Base-by-base conservation (phyloP, 179 eudicot genomes). In the Silene coronaria region DNA sequence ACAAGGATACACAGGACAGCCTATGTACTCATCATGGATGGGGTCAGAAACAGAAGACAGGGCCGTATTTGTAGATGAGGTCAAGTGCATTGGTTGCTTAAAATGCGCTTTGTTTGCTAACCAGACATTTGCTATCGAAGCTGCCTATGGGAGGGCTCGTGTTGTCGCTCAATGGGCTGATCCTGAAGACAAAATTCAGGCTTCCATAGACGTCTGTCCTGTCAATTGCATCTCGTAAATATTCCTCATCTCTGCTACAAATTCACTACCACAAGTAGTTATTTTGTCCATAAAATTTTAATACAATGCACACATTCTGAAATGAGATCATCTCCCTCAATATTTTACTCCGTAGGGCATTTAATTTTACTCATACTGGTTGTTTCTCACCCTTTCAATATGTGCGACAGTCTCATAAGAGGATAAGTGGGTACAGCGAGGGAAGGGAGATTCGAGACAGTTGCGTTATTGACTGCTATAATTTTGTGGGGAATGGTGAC, bases 131-230 rank as follows among this genome's bases (percentile, higher is more conserved):
- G 98, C 97, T 27, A 75, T 93, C 23, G 98, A 93, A 76, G 83
- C 97, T 0, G 87, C 81, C 34, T 89, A 91, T 46, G 98, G 98
- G 46, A 88, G 98, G 75, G 98, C 98, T 26, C 84, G 98, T 14
- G 98, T 88, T 24, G 90, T 93, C 57, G 88, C 92, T 51, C 98
- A 93, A 67, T 93, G 98, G 98, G 98, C 97, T 75, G 98, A 93
- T 83, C 87, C 97, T 17, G 92, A 91, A 70, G 70, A 76, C 75
- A 86, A 86, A 70, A 90, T 93, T 70, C 93, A 89, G 14, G 89
- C 91, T 58, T 88, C 98, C 66, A 89, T 91, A 4, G 96, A 84
- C 13, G 84, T 93, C n/a, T 93, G 98, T 66, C 98, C 98, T 4
- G 96, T 93, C 64, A 86, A 87, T 78, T 93, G 98, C 93, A 93